A percentile compares a stretch with the other conserved stretches of the same genome.
Evolutionary conservation across 768 basidiomycete species (phyloP).

Genomic region (Boletus vinaceobasis): DNA sequence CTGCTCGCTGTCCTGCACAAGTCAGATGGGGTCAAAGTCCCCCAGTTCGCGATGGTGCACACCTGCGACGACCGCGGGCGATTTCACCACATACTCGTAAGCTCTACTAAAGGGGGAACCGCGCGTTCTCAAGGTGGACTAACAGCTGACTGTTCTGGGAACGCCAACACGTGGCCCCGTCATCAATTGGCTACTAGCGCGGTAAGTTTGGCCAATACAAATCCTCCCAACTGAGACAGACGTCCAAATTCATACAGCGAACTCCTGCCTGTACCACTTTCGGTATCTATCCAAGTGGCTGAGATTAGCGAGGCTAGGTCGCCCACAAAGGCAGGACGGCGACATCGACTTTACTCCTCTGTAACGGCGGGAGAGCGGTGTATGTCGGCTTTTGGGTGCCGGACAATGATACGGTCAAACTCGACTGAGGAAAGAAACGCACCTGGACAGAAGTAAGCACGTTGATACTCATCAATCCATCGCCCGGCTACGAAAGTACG

Average conservation of each 20-base stretch:
- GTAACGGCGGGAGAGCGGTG: slow-evolving; percentile 4
- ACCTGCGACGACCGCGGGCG: slow-evolving; percentile 24
- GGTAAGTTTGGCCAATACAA: slow-evolving; percentile 19
- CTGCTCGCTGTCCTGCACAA: not conserved
- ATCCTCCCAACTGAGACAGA: slow-evolving; percentile 9
- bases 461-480: not conserved
- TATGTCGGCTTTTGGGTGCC: slow-evolving; percentile 10
- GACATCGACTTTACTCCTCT: not conserved
- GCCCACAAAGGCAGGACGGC: not conserved
- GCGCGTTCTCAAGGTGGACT: slow-evolving; percentile 15
- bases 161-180: slow-evolving; percentile 14
- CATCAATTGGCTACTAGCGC: not conserved
- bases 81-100: slow-evolving; percentile 10
- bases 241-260: not conserved
- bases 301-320: not conserved
- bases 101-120: slow-evolving; percentile 8
- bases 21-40: not conserved
- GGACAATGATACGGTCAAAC: not conserved
- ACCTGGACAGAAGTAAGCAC: not conserved
- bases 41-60: slow-evolving; percentile 17
- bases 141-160: slow-evolving; percentile 16
- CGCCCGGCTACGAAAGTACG: no score
- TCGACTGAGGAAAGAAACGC: not conserved
- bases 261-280: not conserved
- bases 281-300: not conserved